phyloP scores from a whole-genome alignment of 2,329 filamentous ascomycete species.

The Ophiosphaerella korrae region DNA sequence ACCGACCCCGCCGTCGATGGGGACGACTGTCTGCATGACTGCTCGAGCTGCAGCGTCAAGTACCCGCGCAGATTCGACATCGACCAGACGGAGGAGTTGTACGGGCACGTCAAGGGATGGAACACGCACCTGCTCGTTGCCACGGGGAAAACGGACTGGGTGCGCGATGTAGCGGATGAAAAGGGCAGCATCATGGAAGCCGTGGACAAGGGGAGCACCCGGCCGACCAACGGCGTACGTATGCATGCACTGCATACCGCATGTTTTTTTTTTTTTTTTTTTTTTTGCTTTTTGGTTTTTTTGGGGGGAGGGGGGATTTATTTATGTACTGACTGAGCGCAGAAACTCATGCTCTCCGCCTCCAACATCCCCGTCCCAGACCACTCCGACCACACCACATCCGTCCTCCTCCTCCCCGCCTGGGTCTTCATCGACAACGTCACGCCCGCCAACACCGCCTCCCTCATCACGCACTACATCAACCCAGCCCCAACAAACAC shows the following conservation, averaged over 20 bases:
- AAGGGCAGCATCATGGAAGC: slow-evolving; percentile 66
- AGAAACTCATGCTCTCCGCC: slow-evolving; percentile 89
- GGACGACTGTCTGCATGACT: slow-evolving; percentile 88
- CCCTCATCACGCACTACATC: slow-evolving; percentile 73
- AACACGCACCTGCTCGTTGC: slow-evolving; percentile 88
- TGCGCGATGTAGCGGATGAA: slow-evolving; percentile 82
- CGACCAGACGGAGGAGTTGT: slow-evolving; percentile 78
- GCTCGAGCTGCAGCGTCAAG: slow-evolving; percentile 75
- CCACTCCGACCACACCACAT: slow-evolving; percentile 68
- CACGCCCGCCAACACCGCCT: slow-evolving; percentile 72
- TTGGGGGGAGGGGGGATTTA: too few relatives aligned
- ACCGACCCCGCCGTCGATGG: slow-evolving; percentile 80
- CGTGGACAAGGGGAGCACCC: slow-evolving; percentile 56
- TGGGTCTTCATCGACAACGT: slow-evolving; percentile 85
- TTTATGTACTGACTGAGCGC: slow-evolving; percentile 1
- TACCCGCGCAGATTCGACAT: slow-evolving; percentile 77
- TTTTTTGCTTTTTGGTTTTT: too few relatives aligned
- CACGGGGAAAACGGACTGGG: slow-evolving; percentile 96
- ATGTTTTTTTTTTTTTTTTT: too few relatives aligned
- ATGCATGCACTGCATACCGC: too few relatives aligned
- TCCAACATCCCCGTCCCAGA: slow-evolving; percentile 85
- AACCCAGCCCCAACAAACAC: slow-evolving; percentile 75
- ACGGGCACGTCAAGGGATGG: slow-evolving; percentile 85
- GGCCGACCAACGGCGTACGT: slow-evolving; percentile 72
- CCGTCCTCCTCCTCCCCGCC: slow-evolving; percentile 80